Evolutionary conservation across 2,329 filamentous ascomycete genomes (phyloP).

Genomic region (Aspergillus jensenii): DNA sequence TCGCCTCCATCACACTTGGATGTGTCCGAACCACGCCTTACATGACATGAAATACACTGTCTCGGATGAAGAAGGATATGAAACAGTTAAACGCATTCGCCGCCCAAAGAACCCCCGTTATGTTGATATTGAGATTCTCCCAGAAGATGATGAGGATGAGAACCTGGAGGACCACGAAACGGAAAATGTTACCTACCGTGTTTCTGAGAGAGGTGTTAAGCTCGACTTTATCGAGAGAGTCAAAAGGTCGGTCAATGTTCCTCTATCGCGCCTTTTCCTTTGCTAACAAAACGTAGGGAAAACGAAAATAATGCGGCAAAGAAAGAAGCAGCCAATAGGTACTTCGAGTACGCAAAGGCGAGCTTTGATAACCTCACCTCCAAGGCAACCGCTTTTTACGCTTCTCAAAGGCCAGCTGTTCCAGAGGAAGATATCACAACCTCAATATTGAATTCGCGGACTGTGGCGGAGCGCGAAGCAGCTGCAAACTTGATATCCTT

Average conservation of each 20-base stretch:
- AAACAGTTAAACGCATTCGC: constrained; percentile 31
- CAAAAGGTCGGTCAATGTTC: constrained; percentile 40
- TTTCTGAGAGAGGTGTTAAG: constrained; percentile 65
- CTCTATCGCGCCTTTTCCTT: not conserved
- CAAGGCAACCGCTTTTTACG: constrained; percentile 27
- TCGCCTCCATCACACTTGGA: constrained; percentile 70
- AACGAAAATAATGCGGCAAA: constrained; percentile 20
- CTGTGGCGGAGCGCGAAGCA: constrained; percentile 32
- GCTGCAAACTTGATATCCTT: constrained; percentile 33
- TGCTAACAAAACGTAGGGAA: constrained; percentile 21
- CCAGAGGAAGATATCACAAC: constrained; percentile 19
- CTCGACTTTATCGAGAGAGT: constrained; percentile 70
- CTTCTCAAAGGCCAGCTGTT: constrained; percentile 21
- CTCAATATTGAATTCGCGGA: constrained; percentile 26
- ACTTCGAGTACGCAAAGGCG: constrained; percentile 25
- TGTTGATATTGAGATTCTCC: constrained; percentile 67
- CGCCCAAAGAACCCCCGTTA: constrained; percentile 50
- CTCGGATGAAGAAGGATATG: constrained; percentile 56
- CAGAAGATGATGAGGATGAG: constrained; percentile 53
- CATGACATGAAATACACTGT: constrained; percentile 59
- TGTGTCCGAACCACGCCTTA: constrained; percentile 83
- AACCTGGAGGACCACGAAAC: constrained; percentile 60
- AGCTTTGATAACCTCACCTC: constrained; percentile 27
- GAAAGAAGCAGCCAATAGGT: constrained; percentile 21
- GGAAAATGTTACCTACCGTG: constrained; percentile 64